Percentiles rank a stretch among this genome's conserved stretches.
Evolutionary conservation across 495 filamentous ascomycete species (phyloP).

Genomic region (Tetracladium setigerum): DNA sequence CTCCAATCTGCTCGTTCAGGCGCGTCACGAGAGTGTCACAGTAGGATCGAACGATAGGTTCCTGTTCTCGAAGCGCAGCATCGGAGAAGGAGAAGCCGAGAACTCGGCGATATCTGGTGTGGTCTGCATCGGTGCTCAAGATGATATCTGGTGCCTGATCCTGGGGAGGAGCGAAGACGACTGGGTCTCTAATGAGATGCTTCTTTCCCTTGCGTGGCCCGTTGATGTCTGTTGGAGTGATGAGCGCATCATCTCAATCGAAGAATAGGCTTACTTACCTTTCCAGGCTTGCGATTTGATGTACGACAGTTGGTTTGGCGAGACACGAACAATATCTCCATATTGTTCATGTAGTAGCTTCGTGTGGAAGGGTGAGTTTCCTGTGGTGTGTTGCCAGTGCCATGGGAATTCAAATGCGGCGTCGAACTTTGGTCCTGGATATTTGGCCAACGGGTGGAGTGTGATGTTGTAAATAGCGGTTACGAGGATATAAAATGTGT

Average conservation of each 20-base stretch:
- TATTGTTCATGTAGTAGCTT: constrained; percentile 6
- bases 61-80: constrained; percentile 41
- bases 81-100: constrained; percentile 3
- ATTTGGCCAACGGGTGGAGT: constrained; percentile 32
- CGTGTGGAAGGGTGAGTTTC: neutral
- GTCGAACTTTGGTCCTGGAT: constrained; percentile 27
- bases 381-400: too few relatives aligned
- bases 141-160: too few relatives aligned
- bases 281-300: constrained; percentile 4
- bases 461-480: constrained; percentile 24
- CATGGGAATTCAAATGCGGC: too few relatives aligned
- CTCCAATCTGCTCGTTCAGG: too few relatives aligned
- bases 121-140: too few relatives aligned
- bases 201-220: neutral
- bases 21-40: too few relatives aligned
- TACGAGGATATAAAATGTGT: too few relatives aligned
- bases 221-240: neutral
- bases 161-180: too few relatives aligned
- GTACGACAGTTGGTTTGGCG: constrained; percentile 9
- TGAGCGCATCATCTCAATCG: too few relatives aligned
- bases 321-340: constrained; percentile 13
- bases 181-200: neutral
- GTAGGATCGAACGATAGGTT: neutral
- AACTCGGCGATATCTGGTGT: too few relatives aligned
- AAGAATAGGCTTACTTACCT: neutral